Conservation (phyloP, 371 early-diverging fungal genomes). For the Circinella minor region DNA sequence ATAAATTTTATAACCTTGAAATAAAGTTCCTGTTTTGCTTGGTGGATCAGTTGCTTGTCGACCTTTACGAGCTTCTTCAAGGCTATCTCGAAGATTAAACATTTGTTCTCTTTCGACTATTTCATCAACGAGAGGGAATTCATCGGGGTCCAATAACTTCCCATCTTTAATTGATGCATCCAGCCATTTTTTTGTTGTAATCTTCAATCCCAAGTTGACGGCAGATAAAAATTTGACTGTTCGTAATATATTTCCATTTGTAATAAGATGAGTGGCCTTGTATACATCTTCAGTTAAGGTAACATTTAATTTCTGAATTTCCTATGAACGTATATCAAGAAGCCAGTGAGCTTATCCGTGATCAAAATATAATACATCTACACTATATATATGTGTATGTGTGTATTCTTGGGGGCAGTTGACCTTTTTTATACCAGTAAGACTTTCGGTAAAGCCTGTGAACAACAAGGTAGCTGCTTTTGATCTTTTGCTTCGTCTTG, state of each 20-base stretch:
- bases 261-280: constrained; percentile 23
- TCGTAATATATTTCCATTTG: constrained; percentile 17
- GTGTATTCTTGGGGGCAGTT: no score
- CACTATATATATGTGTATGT: no score
- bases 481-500: no score
- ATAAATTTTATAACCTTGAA: not conserved
- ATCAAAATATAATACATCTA: no score
- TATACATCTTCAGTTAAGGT: constrained; percentile 14
- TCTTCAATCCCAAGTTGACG: constrained; percentile 26
- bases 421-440: no score
- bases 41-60: not conserved
- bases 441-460: no score
- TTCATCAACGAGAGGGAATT: constrained; percentile 3
- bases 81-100: constrained; percentile 21
- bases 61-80: not conserved
- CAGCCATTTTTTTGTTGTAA: constrained; percentile 22
- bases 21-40: not conserved
- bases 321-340: no score
- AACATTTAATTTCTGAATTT: constrained; percentile 14
- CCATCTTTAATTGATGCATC: constrained; percentile 13
- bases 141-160: constrained; percentile 6
- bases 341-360: no score
- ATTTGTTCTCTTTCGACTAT: constrained; percentile 17
- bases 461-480: no score
- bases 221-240: constrained; percentile 34